Evolutionary conservation across 2,329 filamentous ascomycete species (phyloP).

Genomic region (Curvularia hawaiiensis): DNA sequence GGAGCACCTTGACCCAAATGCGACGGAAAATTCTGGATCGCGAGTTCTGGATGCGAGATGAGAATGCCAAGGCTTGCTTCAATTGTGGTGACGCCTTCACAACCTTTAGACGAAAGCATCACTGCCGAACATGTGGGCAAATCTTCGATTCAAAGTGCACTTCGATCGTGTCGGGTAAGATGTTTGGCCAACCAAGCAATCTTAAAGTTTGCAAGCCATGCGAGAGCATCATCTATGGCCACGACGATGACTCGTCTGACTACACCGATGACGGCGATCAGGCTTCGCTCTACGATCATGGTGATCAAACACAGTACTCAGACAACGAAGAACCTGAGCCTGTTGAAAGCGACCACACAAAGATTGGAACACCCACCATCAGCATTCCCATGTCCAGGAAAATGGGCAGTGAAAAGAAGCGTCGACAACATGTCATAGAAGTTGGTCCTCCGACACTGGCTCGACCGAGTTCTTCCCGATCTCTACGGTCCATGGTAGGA

Average conservation of each 20-base stretch:
- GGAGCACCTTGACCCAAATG: slow-evolving; percentile 61
- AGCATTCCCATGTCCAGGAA: slow-evolving; percentile 69
- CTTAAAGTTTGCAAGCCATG: slow-evolving; percentile 93
- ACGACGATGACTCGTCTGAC: slow-evolving; percentile 89
- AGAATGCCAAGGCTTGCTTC: slow-evolving; percentile 97
- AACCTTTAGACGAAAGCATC: slow-evolving; percentile 93
- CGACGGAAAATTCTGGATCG: slow-evolving; percentile 87
- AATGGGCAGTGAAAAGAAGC: slow-evolving; percentile 75
- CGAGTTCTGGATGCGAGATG: slow-evolving; percentile 99
- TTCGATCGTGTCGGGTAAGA: slow-evolving; percentile 82
- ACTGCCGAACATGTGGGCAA: slow-evolving; percentile 93
- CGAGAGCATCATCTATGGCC: slow-evolving; percentile 85
- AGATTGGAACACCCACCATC: slow-evolving; percentile 63
- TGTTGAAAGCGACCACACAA: slow-evolving; percentile 47
- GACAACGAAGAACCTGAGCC: slow-evolving; percentile 34
- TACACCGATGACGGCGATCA: slow-evolving; percentile 81
- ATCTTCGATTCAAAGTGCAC: slow-evolving; percentile 99
- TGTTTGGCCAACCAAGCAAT: slow-evolving; percentile 84
- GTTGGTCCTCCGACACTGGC: slow-evolving; percentile 77
- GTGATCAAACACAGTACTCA: slow-evolving; percentile 28
- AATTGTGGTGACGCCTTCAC: slow-evolving; percentile 88
- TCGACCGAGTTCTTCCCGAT: slow-evolving; percentile 92
- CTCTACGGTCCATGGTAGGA: slow-evolving; percentile 73
- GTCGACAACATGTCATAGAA: slow-evolving; percentile 87
- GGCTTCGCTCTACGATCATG: slow-evolving; percentile 57